Evolutionary conservation across 441 rosid genomes (phyloP), one percentile per base, ranked within the genome.

Genomic region (Jatropha podagrica): DNA sequence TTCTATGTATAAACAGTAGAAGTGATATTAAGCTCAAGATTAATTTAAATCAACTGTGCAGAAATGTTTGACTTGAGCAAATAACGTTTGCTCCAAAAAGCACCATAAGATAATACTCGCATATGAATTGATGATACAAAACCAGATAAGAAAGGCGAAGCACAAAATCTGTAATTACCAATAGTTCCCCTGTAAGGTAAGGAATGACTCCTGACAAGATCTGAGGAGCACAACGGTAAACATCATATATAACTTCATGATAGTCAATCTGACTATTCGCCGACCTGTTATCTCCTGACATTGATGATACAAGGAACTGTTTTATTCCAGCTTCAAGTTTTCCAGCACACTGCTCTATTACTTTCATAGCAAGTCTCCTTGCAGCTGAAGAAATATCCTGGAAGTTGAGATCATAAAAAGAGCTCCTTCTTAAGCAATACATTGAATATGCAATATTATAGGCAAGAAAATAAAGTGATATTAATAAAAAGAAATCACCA

Each of bases 141-240:
- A 40, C 27, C 17, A 71, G 63, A 59, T 20, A 37, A 56, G 72
- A 77, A 60, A 72, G 38, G 60, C 38, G 51, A 62, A 73, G 63
- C 71, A 81, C 40, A 69, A 55, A 77, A 72, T 68, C 59, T 55
- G 55, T 64, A 52, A 70, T 84, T 94, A 97, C 99, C 99, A 97
- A 85, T 72, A 97, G 89, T 87, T 97, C 99, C 77, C 99, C 99
- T n/a, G 92, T 91, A 83, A 97, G 94, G 84, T 93, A 89, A 14
- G 99, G 97, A 68, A 93, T 85, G 74, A 91, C 97, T 83, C 95
- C 98, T 11, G 97, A 79, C 76, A 97, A 85, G 72, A 90, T 83
- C 82, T 93, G 97, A 76, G 99, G 98, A 72, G 98, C 97, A 85
- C 97, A 92, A 71, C 81, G 77, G 83, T 90, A 92, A 73, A 97